phyloP scores from a whole-genome alignment of 2,329 filamentous ascomycete genomes.

The Diaporthe batatas region DNA sequence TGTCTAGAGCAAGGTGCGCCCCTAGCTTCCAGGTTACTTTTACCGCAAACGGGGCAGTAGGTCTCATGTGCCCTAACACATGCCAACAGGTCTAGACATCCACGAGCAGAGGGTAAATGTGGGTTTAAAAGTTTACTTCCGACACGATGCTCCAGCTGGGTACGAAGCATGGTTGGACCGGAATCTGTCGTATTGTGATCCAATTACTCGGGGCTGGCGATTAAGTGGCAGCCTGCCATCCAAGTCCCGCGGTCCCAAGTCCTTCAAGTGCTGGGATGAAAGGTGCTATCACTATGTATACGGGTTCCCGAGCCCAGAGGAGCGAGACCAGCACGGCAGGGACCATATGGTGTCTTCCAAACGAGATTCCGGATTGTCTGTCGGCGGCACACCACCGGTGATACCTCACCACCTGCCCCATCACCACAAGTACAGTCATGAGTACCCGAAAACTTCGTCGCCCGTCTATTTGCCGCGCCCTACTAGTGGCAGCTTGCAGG shows the following conservation, averaged over 20 bases:
- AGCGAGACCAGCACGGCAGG: slow-evolving; percentile 65
- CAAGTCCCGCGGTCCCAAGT: slow-evolving; percentile 54
- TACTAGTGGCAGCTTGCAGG: slow-evolving; percentile 46
- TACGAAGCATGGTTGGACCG: slow-evolving; percentile 67
- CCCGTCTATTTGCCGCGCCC: slow-evolving; percentile 58
- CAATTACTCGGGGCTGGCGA: slow-evolving; percentile 58
- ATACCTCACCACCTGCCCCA: slow-evolving; percentile 51
- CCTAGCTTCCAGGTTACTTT: neutral
- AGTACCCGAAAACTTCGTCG: slow-evolving; percentile 53
- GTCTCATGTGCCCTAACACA: slow-evolving; percentile 14
- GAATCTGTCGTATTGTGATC: slow-evolving; percentile 64
- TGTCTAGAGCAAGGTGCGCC: slow-evolving; percentile 63
- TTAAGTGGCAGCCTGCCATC: slow-evolving; percentile 54
- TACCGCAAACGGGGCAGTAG: slow-evolving; percentile 19
- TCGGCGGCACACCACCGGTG: slow-evolving; percentile 54
- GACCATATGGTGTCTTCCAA: slow-evolving; percentile 60
- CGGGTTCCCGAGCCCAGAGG: slow-evolving; percentile 64
- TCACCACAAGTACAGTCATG: slow-evolving; percentile 49
- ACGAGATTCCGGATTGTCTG: slow-evolving; percentile 60
- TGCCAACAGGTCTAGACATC: slow-evolving; percentile 57
- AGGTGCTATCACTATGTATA: slow-evolving; percentile 71
- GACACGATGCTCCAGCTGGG: slow-evolving; percentile 59
- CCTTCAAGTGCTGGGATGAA: slow-evolving; percentile 69
- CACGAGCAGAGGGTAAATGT: slow-evolving; percentile 56
- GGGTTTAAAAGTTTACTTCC: slow-evolving; percentile 53